phyloP scores from a whole-genome alignment of 139 green algal species.

The Chlamydomonas eustigma region DNA sequence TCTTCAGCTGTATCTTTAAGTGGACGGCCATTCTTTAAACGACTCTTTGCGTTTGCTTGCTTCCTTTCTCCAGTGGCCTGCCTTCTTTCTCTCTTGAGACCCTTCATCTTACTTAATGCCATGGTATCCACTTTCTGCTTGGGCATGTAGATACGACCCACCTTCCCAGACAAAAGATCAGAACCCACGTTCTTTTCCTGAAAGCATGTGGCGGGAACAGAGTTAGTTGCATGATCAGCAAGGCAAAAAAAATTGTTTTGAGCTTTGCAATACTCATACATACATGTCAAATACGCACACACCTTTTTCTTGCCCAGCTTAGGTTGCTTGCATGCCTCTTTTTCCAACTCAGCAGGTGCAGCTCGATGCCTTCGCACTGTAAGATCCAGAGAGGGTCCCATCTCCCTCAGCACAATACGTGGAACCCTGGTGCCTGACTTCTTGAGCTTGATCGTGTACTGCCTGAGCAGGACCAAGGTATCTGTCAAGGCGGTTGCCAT shows the following conservation, averaged over 20 bases:
- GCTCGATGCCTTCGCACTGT: slow-evolving; percentile 58
- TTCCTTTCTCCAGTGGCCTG: slow-evolving; percentile 41
- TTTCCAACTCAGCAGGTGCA: slow-evolving; percentile 66
- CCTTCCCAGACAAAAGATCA: slow-evolving; percentile 75
- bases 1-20: too few species aligned
- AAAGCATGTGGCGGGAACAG: background rate
- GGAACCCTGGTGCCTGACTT: slow-evolving; percentile 19
- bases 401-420: slow-evolving; percentile 63
- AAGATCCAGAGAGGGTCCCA: slow-evolving; percentile 77
- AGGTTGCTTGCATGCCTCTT: slow-evolving; percentile 74
- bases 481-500: slow-evolving; percentile 30
- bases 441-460: slow-evolving; percentile 49
- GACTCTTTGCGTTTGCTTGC: background rate
- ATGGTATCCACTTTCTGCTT: slow-evolving; percentile 77
- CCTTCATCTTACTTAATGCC: slow-evolving; percentile 82
- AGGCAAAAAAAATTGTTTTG: too few species aligned
- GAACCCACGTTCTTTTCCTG: slow-evolving; percentile 86
- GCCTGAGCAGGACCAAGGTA: slow-evolving; percentile 54
- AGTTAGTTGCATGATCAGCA: background rate
- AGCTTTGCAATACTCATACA: too few species aligned
- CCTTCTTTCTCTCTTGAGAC: slow-evolving; percentile 73
- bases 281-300: too few species aligned
- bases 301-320: slow-evolving; percentile 79
- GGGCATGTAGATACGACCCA: slow-evolving; percentile 92
- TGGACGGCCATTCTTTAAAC: too few species aligned